These are phyloP conservation scores for Austropuccinia psidii DNA, from an alignment of 1,284 basidiomycete genomes.

Conservation along the genomic window DNA sequence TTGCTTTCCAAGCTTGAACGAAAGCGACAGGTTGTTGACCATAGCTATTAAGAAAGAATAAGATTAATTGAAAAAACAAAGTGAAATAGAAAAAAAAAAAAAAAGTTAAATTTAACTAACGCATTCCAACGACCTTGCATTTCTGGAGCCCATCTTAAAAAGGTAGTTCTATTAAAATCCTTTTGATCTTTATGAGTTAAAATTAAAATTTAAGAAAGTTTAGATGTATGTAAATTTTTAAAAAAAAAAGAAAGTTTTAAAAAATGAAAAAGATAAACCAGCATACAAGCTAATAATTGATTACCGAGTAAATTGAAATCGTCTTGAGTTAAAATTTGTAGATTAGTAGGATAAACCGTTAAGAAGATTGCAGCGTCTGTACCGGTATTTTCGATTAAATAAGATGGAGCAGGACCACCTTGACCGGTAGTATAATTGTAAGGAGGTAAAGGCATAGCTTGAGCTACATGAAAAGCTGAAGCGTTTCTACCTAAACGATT, in stretches of 20 bases:
- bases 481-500: conserved; percentile 41
- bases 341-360: conserved; percentile 43
- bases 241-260: neutral
- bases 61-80: neutral
- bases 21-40: conserved; percentile 44
- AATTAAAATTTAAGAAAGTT: too few relatives aligned
- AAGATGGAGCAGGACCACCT: conserved; percentile 43
- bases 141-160: conserved; percentile 46
- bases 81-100: neutral
- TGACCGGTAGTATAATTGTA: conserved; percentile 44
- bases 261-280: neutral
- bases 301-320: conserved; percentile 42
- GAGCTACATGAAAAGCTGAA: conserved; percentile 44
- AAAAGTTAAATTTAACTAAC: neutral
- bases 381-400: conserved; percentile 41
- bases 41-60: conserved; percentile 36
- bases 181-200: conserved; percentile 39
- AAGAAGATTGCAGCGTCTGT: conserved; percentile 45
- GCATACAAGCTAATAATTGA: conserved; percentile 42
- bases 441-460: conserved; percentile 42
- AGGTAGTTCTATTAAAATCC: conserved; percentile 43
- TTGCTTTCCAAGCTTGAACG: conserved; percentile 39
- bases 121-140: conserved; percentile 46
- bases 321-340: conserved; percentile 39
- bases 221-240: neutral